Evolutionary conservation across 768 basidiomycete species (phyloP), one percentile per base, ranked within the genome.

Genomic region (Daedaleopsis sinensis): DNA sequence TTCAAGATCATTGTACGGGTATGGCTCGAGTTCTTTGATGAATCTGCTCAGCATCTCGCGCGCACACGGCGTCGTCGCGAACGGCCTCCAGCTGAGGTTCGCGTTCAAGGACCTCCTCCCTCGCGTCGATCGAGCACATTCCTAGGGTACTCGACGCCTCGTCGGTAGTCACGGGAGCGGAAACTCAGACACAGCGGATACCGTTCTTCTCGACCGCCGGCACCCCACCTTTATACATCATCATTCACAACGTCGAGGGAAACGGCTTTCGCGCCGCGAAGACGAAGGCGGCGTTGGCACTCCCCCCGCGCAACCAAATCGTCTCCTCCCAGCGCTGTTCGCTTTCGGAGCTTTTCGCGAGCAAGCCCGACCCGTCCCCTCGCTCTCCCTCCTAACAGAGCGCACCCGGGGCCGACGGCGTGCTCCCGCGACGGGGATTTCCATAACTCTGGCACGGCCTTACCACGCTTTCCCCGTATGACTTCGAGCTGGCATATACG

Each of bases 241-340:
- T 96, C 68, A 77, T 97, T 21, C 94, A 98, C 79, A 96, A 92
- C 75, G 87, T 98, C 73, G 96, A 98, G 68, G 81, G 89, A 0
- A 81, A 88, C 0, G 76, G 84, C 8, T 76, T 97, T 24, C 90
- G 93, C 42, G 73, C 80, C 1, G 67, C 81, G 19, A 88, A 88
- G 66, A 78, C 87, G 19, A 84, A 86, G 68, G 79, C 89, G 1
- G 79, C 83, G 43, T 82, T 98, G 39, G 84, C 88, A 0, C 78
- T 90, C 18, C 83, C 98, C 47, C 90, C 90, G 0, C 81, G 86
- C 58, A 96, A 98, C 76, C 93, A 94, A 76, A 77, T 95, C 67
- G 62, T 90, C 66, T 83, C 93, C 0, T 84, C 94, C 0, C 80
- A 93, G 21, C 80, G 96, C n/a, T 97, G 92, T 86, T 85, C 89